Evolutionary conservation across 352 stramenopile genomes (phyloP).

Genomic region (Phytophthora pinifolia): DNA sequence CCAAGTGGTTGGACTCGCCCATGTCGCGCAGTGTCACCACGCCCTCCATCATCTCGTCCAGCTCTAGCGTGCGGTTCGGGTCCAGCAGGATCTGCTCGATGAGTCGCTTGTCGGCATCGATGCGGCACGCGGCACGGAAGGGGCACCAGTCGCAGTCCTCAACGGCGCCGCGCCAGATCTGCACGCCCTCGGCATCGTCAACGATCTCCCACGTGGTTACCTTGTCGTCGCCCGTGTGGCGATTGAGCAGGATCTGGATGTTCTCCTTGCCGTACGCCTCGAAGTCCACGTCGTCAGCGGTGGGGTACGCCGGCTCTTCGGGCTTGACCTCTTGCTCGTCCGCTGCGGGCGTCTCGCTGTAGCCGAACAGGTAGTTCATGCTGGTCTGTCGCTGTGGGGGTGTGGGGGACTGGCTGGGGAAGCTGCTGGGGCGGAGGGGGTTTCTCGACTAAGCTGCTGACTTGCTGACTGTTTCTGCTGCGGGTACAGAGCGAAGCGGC

Average conservation of each 20-base stretch:
- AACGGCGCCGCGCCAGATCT: conserved; percentile 69
- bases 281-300: conserved; percentile 61
- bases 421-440: conserved; percentile 13
- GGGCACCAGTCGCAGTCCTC: conserved; percentile 65
- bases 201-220: conserved; percentile 76
- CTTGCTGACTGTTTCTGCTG: conserved; percentile 18
- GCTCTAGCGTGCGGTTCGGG: conserved; percentile 57
- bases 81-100: conserved; percentile 68
- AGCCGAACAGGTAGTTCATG: conserved; percentile 45
- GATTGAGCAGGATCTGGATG: conserved; percentile 61
- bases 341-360: conserved; percentile 25
- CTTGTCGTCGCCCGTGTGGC: conserved; percentile 60
- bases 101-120: conserved; percentile 52
- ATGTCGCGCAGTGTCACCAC: conserved; percentile 54
- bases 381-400: conserved; percentile 3
- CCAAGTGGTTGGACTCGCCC: conserved; percentile 54
- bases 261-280: conserved; percentile 61
- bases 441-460: conserved; percentile 24
- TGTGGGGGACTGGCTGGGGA: neutral
- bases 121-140: conserved; percentile 60
- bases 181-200: conserved; percentile 44
- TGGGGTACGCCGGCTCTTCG: conserved; percentile 41
- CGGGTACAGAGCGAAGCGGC: conserved; percentile 18
- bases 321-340: conserved; percentile 29
- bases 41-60: conserved; percentile 83